phyloP scores from a whole-genome alignment of 2,329 filamentous ascomycete species.

The Hypoxylon sp. region DNA sequence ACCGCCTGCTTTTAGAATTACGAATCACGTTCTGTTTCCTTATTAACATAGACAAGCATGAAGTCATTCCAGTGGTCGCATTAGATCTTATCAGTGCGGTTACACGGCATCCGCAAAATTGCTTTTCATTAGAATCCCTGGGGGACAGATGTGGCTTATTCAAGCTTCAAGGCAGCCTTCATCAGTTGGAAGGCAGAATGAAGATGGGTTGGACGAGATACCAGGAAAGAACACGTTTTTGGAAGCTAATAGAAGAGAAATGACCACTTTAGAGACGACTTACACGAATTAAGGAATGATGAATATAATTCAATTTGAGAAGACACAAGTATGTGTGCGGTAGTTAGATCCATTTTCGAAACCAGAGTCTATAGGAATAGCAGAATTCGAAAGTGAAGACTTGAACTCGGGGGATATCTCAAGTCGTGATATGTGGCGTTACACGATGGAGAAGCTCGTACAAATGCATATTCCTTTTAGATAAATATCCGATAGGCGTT shows the following conservation, averaged over 20 bases:
- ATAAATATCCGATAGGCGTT: background rate
- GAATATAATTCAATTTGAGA: background rate
- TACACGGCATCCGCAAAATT: conserved; percentile 2
- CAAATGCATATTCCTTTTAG: conserved; percentile 1
- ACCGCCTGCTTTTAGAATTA: background rate
- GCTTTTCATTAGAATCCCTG: background rate
- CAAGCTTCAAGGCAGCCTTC: background rate
- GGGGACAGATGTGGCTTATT: background rate
- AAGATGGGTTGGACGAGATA: background rate
- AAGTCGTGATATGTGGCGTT: background rate
- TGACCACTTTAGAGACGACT: background rate
- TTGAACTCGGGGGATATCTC: too few relatives aligned
- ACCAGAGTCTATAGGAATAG: too few relatives aligned
- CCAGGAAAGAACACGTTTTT: background rate
- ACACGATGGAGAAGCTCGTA: background rate
- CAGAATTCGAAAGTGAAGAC: too few relatives aligned
- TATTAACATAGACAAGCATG: background rate
- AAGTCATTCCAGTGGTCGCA: background rate
- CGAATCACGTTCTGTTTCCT: background rate
- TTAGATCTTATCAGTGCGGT: background rate
- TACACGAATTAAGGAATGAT: background rate
- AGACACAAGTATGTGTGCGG: too few relatives aligned
- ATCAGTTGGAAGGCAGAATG: background rate
- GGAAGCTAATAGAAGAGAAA: background rate
- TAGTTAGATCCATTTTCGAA: too few relatives aligned